These are phyloP conservation scores for Inga laurina DNA, from an alignment of 306 rosid species.

Conservation along the genomic window DNA sequence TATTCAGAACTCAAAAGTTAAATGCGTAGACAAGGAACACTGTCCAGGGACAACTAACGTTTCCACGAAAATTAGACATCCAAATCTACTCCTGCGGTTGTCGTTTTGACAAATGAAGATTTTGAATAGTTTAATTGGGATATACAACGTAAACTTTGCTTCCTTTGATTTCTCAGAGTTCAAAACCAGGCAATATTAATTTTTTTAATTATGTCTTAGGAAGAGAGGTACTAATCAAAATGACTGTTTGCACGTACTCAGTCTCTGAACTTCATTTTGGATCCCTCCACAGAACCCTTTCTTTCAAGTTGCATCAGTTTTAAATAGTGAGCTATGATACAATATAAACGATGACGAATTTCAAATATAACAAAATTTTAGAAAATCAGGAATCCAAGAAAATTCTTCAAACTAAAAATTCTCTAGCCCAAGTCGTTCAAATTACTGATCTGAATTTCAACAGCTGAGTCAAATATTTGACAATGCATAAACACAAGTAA, in stretches of 20 bases:
- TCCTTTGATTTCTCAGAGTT: neutral
- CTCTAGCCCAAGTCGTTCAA: neutral
- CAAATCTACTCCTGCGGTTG: conserved; percentile 11
- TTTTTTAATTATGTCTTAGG: neutral
- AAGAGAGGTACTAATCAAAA: neutral
- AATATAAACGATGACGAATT: neutral
- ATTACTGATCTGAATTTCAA: neutral
- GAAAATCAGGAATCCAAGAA: neutral
- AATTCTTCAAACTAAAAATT: neutral
- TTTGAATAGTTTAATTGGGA: neutral
- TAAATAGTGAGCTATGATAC: neutral
- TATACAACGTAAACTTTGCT: neutral
- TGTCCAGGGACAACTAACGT: neutral
- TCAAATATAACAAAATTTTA: neutral
- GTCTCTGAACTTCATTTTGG: conserved; percentile 1
- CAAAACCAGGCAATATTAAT: neutral
- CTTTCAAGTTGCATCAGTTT: conserved; percentile 1
- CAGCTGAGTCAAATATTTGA: neutral
- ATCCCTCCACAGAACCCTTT: neutral
- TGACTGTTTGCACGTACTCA: neutral
- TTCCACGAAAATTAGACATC: conserved; percentile 10
- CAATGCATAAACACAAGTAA: too few relatives aligned
- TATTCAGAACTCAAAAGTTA: neutral
- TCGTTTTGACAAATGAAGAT: neutral
- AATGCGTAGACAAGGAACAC: neutral